Base-by-base conservation (phyloP, 2,329 filamentous ascomycete genomes). In the Cercospora zeae-maydis region DNA sequence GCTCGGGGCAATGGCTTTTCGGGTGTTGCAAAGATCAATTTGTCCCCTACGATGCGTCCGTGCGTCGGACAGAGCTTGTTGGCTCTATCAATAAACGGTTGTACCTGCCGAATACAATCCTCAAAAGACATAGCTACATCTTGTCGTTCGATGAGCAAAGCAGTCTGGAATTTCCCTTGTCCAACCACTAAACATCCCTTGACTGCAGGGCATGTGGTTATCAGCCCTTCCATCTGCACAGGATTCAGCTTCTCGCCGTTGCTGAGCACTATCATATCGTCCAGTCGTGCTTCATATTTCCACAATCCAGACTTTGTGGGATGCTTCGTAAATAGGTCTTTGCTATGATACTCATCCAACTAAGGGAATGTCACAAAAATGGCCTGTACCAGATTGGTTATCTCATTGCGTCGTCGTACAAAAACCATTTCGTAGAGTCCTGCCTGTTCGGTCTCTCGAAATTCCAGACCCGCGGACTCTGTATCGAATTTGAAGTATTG, bases 211-310 rank as follows among this genome's bases (percentile, higher is more conserved):
- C 75, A 75, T 49, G 82, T 79, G 7, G 45, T 63, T 3, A 65
- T 55, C 11, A 47, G n/a, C 9, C 61, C 52, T 57, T 66, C 66
- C 36, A 59, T 79, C 2, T 73, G 76, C 2, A 79, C 70, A 0
- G 80, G 79, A 63, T 84, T 84, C 36, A 80, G 73, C 63, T 82
- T 82, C 52, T 78, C 75, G 1, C 79, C 79, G 62, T 78, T 80
- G 31, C 73, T 76, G 13, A 81, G 69, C 0, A 81, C 75, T 21
- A 82, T 74, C 1, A 80, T 73, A 67, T 82, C 79, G 62, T 81
- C 79, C 11, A 66, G 63, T 0, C 79, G 69, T 0, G 77, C 77
- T 24, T 73, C 63, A 55, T 73, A 80, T 8, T 71, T 72, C 75
- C 77, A 81, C 1, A 75, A 65, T 52, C 71, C 63, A 1, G 70